These are phyloP conservation scores for Mariannaea sp. DNA, from an alignment of 2,329 filamentous ascomycete genomes.

Conservation along the genomic window DNA sequence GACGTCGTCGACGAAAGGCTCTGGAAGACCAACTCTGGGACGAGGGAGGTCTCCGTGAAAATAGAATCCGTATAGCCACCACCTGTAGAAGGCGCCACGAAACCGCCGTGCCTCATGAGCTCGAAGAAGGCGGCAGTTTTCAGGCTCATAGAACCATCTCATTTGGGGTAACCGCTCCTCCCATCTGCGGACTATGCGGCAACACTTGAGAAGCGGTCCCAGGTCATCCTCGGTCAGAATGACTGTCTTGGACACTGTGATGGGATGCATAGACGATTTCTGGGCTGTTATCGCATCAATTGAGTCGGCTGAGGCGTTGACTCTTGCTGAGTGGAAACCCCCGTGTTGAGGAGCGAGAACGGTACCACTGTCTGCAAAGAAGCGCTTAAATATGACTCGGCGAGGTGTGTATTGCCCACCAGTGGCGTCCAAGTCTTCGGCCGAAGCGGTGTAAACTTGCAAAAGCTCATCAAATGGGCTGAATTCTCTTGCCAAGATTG, in stretches of 20 bases:
- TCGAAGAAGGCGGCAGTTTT: slow-evolving; percentile 51
- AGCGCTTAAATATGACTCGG: slow-evolving; percentile 46
- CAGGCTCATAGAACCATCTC: slow-evolving; percentile 52
- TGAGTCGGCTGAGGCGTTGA: slow-evolving; percentile 24
- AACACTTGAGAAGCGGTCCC: slow-evolving; percentile 41
- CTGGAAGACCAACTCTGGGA: slow-evolving; percentile 45
- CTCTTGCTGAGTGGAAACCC: slow-evolving; percentile 9
- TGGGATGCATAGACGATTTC: slow-evolving; percentile 17
- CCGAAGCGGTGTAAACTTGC: slow-evolving; percentile 51
- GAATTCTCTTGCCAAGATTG: slow-evolving; percentile 49
- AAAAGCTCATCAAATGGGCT: slow-evolving; percentile 53
- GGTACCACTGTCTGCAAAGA: slow-evolving; percentile 40
- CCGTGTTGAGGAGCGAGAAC: slow-evolving; percentile 30
- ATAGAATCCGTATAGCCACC: slow-evolving; percentile 59
- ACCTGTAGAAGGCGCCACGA: slow-evolving; percentile 56
- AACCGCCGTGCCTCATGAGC: slow-evolving; percentile 52
- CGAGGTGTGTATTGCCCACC: slow-evolving; percentile 47
- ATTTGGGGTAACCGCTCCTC: slow-evolving; percentile 49
- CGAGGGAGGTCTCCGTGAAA: slow-evolving; percentile 53
- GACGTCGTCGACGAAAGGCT: slow-evolving; percentile 47
- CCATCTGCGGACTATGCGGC: slow-evolving; percentile 46
- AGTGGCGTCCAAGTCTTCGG: slow-evolving; percentile 41
- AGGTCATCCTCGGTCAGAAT: slow-evolving; percentile 43
- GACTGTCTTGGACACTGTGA: slow-evolving; percentile 29
- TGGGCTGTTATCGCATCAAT: slow-evolving; percentile 30